Conservation (phyloP, 495 filamentous ascomycete species). For the Tricharina praecox region DNA sequence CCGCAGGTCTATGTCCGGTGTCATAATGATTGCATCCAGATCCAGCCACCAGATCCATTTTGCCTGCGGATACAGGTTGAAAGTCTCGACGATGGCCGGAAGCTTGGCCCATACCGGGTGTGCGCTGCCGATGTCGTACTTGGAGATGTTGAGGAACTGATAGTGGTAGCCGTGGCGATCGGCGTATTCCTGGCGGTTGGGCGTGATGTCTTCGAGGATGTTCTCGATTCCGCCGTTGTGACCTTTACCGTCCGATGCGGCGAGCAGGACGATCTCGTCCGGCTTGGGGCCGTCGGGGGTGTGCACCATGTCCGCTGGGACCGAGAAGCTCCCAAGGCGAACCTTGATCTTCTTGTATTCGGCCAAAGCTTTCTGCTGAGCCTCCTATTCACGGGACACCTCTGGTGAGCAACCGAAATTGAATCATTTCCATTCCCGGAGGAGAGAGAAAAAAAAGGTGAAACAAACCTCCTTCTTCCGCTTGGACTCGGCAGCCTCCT, state of each 20-base stretch:
- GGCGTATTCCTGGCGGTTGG: constrained; percentile 28
- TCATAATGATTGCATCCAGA: constrained; percentile 31
- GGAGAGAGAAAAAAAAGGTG: neutral
- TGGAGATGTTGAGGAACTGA: constrained; percentile 29
- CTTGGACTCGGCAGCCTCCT: constrained; percentile 7
- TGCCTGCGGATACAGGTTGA: constrained; percentile 26
- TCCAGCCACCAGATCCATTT: constrained; percentile 31
- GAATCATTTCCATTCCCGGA: neutral
- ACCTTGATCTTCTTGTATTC: constrained; percentile 5
- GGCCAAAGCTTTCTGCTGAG: constrained; percentile 7
- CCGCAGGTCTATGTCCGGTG: constrained; percentile 17
- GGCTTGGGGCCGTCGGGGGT: constrained; percentile 19
- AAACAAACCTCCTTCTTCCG: constrained; percentile 3
- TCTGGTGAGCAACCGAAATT: neutral
- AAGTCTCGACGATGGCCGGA: constrained; percentile 28
- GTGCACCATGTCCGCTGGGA: constrained; percentile 15
- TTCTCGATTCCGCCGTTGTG: constrained; percentile 29
- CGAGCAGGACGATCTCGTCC: constrained; percentile 27
- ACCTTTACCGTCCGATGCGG: constrained; percentile 29
- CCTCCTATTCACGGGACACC: constrained; percentile 5
- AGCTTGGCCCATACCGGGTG: constrained; percentile 28
- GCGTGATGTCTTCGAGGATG: constrained; percentile 21
- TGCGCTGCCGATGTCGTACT: constrained; percentile 27
- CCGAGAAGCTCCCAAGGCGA: constrained; percentile 8
- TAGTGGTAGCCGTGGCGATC: constrained; percentile 29